Evolutionary conservation across 768 basidiomycete species (phyloP), one percentile per base, ranked within the genome.

Genomic region (Pleurotus cornucopiae): DNA sequence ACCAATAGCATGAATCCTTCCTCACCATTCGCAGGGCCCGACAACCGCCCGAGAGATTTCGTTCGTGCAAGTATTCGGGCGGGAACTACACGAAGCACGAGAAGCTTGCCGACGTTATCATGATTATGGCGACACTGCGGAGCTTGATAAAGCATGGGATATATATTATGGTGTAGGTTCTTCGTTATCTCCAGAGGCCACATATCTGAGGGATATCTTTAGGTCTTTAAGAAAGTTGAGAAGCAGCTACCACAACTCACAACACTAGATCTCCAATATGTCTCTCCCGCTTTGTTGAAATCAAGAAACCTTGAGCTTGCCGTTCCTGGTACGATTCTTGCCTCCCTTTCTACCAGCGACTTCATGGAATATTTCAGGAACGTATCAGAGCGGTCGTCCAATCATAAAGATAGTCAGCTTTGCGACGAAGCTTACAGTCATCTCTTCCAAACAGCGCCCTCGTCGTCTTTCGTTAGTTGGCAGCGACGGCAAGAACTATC

Each of bases 101-200:
- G 94, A 95, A 64, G 92, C 93, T 34, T 93, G 92, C 62, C 81
- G 86, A 49, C 82, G 91, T 49, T 99, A 89, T 75, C 86, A 88
- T 41, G 79, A 82, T 18, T 91, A 90, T 64, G 91, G 91, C 21
- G 95, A 99, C 66, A 80, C 84, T 55, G 85, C 83, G 49, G 94
- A 98, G 66, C 74, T 99, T 46, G 97, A 98, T 67, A 92, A 90
- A 66, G 97, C 97, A 30, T 99, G 97, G 97, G 97, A 98, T 64
- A 94, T 98, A 23, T 99, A 99, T 71, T 99, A 98, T 64, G 85
- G 84, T 47, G 94, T 93, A 66, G 60, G 86, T 69, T n/a, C 18
- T 41, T 14, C 21, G 16, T 34, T 5, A 5, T 20, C 12, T 16
- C 5, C 26, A 5, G 6, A 18, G 26, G 4, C 3, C 38, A 41